Evolutionary conservation across 2,329 filamentous ascomycete genomes (phyloP).

Genomic region (Fusarium redolens): DNA sequence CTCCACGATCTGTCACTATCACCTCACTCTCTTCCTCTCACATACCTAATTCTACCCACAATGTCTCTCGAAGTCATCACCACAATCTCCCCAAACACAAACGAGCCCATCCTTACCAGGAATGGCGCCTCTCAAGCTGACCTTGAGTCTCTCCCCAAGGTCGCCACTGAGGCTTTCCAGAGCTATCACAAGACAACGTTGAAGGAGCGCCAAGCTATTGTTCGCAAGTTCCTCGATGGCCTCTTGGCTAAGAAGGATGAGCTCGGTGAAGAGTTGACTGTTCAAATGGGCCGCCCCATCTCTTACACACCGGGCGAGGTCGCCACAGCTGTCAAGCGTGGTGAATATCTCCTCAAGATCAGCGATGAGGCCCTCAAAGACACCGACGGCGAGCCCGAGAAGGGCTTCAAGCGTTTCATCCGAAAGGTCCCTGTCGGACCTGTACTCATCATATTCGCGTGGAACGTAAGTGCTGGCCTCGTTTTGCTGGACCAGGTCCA

Average conservation of each 20-base stretch:
- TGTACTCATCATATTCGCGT: conserved; percentile 90
- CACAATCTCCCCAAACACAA: conserved; percentile 92
- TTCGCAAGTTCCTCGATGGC: conserved; percentile 80
- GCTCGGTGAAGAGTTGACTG: conserved; percentile 84
- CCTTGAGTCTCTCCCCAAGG: conserved; percentile 76
- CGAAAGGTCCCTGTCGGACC: conserved; percentile 89
- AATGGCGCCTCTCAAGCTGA: conserved; percentile 78
- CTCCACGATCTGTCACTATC: conserved; percentile 1
- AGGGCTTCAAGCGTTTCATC: conserved; percentile 91
- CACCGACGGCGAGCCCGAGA: conserved; percentile 83
- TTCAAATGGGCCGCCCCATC: conserved; percentile 96
- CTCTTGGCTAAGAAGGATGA: conserved; percentile 80
- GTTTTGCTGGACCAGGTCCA: neutral
- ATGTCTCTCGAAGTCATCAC: conserved; percentile 75
- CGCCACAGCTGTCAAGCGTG: conserved; percentile 84
- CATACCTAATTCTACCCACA: conserved; percentile 17
- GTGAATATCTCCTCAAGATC: conserved; percentile 87
- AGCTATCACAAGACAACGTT: conserved; percentile 81
- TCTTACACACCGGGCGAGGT: conserved; percentile 87
- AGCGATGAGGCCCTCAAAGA: conserved; percentile 82
- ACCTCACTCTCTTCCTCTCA: conserved; percentile 4
- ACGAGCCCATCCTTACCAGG: conserved; percentile 83
- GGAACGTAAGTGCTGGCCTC: conserved; percentile 77
- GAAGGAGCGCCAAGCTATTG: conserved; percentile 79
- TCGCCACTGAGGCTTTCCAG: conserved; percentile 79